phyloP scores from a whole-genome alignment of 1,284 basidiomycete species.

The Termitomyces sp. region DNA sequence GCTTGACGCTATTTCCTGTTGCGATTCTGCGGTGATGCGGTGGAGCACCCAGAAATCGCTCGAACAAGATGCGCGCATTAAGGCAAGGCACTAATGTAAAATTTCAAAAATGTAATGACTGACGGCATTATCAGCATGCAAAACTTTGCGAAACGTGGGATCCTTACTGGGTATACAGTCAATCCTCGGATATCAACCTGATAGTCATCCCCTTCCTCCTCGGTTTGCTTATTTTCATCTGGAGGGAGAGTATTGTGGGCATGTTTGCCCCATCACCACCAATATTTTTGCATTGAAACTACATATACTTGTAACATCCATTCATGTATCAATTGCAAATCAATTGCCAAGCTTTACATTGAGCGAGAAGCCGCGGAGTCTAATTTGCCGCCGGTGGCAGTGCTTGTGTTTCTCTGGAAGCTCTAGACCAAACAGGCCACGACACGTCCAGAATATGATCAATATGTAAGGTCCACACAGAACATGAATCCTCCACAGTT shows the following conservation, averaged over 20 bases:
- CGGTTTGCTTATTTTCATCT: constrained; percentile 23
- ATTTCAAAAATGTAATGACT: background rate
- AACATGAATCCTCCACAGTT: constrained; percentile 36
- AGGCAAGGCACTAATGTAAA: constrained; percentile 17
- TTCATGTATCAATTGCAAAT: no score
- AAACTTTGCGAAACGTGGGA: constrained; percentile 30
- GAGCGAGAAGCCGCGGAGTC: background rate
- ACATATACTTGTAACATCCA: no score
- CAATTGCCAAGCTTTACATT: background rate
- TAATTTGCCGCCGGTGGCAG: constrained; percentile 7
- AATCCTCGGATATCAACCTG: constrained; percentile 22
- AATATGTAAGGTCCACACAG: background rate
- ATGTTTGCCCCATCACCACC: background rate
- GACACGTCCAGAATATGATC: background rate
- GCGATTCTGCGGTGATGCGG: constrained; percentile 16
- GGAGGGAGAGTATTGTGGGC: constrained; percentile 21
- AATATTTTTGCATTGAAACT: background rate
- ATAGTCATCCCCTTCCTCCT: constrained; percentile 24
- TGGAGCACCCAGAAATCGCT: constrained; percentile 27
- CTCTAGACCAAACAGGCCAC: constrained; percentile 12
- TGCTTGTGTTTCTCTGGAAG: constrained; percentile 6
- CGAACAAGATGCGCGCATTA: constrained; percentile 22
- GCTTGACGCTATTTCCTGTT: constrained; percentile 18
- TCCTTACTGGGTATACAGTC: constrained; percentile 23
- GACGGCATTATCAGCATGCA: constrained; percentile 24